Base-by-base conservation (phyloP, 257 asterid species). In the Thymus mandschuricus region DNA sequence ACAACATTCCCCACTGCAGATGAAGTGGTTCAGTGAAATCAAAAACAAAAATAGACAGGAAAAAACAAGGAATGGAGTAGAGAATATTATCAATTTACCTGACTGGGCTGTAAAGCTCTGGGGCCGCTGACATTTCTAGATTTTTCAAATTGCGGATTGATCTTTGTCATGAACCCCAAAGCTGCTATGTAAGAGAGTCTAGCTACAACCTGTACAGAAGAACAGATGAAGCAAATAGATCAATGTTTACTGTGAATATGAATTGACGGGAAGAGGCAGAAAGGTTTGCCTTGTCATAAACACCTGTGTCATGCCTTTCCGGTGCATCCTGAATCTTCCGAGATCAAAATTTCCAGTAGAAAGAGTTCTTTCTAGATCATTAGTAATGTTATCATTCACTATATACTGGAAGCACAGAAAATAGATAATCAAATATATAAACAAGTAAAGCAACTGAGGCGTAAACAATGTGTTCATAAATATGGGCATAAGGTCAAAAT, bases 261-360 rank as follows among this genome's bases (percentile, higher is more conserved):
- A 52, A 60, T 43, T 29, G 44, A 52, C 55, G 60, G 48, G 40
- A 52, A 45, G 12, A 21, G 50, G 27, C 15, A 63, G 64, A 80
- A 10, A 72, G 8, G 55, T 46, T 10, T 4, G 62, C 35, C 51
- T 70, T 35, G 55, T 54, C 60, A 52, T 38, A 71, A 76, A 59
- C 60, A 94, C 98, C 96, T 94, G 98, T 70, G 99, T 89, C 95
- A 94, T 91, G 84, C 99, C 99, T 77, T 83, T 94, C 45, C 95
- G 81, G 75, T 86, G 82, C 99, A 94, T 88, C 84, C 74, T 86
- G 84, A 94, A 94, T 67, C 98, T 91, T 78, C 89, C 88, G 58
- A 94, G 85, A 64, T 94, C 95, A 82, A 86, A 94, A 79, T 94
- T 94, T 34, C 99, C 99, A 78, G 98, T 94, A 71, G 99, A 91